Evolutionary conservation across 768 basidiomycete genomes (phyloP).

Genomic region (Xanthoconium purpureum): DNA sequence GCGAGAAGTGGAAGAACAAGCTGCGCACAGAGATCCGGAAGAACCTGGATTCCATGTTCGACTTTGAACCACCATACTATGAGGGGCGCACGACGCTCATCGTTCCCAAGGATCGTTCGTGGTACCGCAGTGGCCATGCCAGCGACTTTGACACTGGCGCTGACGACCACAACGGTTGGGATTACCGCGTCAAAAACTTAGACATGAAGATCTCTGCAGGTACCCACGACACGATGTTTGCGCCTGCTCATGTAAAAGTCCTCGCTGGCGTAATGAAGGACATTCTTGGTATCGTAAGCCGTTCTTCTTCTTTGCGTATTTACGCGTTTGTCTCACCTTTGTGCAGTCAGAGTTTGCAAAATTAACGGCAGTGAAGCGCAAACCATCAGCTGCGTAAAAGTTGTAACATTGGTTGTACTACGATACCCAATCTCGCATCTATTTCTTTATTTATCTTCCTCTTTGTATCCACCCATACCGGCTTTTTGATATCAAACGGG

Average conservation of each 20-base stretch:
- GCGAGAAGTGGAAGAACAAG: conserved; percentile 31
- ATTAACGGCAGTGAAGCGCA: background rate
- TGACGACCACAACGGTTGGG: conserved; percentile 33
- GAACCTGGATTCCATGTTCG: conserved; percentile 34
- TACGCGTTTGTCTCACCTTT: background rate
- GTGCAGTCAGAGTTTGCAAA: background rate
- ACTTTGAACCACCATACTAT: conserved; percentile 28
- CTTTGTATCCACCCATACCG: background rate
- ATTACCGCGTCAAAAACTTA: conserved; percentile 24
- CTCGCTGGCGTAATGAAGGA: conserved; percentile 27
- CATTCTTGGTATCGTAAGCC: conserved; percentile 13
- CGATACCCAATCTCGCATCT: background rate
- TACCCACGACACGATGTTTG: conserved; percentile 32
- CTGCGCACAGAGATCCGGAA: conserved; percentile 30
- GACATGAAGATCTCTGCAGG: conserved; percentile 29
- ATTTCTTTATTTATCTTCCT: background rate
- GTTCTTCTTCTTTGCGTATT: background rate
- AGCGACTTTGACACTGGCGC: conserved; percentile 30
- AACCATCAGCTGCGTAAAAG: background rate
- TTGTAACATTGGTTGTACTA: background rate
- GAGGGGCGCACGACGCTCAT: conserved; percentile 23
- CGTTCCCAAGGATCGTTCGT: conserved; percentile 32
- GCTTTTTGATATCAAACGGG: background rate
- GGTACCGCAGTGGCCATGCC: conserved; percentile 30
- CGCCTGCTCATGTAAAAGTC: conserved; percentile 30